A percentile compares a stretch with the other conserved stretches of the same genome.
phyloP scores from a whole-genome alignment of 805 yeast genomes.

The Aciculoconidium aculeatum region DNA sequence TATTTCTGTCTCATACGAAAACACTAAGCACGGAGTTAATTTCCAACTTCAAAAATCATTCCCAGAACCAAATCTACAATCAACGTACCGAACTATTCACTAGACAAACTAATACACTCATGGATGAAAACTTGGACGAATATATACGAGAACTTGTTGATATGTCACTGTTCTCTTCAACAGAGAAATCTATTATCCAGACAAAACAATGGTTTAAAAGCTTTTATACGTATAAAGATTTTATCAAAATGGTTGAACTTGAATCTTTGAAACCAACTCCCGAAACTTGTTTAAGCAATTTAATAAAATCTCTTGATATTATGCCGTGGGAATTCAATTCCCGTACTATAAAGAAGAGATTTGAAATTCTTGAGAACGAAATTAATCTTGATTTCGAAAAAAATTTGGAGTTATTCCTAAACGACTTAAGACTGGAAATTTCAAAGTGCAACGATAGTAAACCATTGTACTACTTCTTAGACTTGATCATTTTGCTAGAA shows the following conservation, averaged over 20 bases:
- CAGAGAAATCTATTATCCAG: background rate
- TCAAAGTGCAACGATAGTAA: background rate
- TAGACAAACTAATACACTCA: slow-evolving; percentile 15
- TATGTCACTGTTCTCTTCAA: slow-evolving; percentile 1
- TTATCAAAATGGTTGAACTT: slow-evolving; percentile 1
- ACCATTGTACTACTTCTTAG: background rate
- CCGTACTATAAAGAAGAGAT: no score
- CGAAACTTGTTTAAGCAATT: slow-evolving; percentile 5
- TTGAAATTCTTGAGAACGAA: no score
- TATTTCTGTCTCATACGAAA: no score
- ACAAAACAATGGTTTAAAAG: slow-evolving; percentile 8
- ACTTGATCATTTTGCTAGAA: no score
- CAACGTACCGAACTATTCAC: slow-evolving; percentile 13
- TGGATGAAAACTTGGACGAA: slow-evolving; percentile 22
- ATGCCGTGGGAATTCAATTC: no score
- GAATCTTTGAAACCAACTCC: slow-evolving; percentile 4
- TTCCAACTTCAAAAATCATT: slow-evolving; percentile 2
- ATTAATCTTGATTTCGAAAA: no score
- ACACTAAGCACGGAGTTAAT: no score
- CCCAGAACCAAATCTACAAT: background rate
- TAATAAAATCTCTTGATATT: no score
- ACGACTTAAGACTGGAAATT: no score
- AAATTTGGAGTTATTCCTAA: no score
- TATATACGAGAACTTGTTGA: slow-evolving; percentile 17
- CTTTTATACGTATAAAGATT: slow-evolving; percentile 2